These are phyloP conservation scores for Adenanthera pavonina DNA, from an alignment of 306 rosid species.

Conservation along the genomic window DNA sequence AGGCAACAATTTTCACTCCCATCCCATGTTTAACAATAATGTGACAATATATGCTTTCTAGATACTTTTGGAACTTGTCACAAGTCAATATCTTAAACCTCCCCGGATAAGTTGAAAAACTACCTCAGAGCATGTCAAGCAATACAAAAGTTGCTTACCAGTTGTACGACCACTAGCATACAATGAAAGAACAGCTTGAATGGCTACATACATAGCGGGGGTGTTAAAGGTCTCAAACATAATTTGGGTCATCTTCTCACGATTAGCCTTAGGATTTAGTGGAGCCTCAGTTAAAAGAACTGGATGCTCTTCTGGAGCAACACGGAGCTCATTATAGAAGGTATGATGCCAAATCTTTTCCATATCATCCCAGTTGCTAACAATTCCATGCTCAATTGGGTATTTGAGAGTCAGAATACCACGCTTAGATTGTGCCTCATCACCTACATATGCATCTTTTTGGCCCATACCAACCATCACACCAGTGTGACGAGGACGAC, in stretches of 20 bases:
- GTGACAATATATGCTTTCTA: neutral
- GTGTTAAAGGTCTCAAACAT: constrained; percentile 97
- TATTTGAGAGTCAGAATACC: constrained; percentile 67
- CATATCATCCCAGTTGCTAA: constrained; percentile 73
- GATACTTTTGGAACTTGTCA: neutral
- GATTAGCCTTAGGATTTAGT: constrained; percentile 92
- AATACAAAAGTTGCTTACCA: constrained; percentile 54
- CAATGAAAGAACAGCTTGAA: constrained; percentile 95
- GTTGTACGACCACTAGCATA: constrained; percentile 99
- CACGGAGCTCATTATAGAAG: constrained; percentile 95
- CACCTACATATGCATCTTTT: constrained; percentile 33
- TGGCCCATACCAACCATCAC: constrained; percentile 34
- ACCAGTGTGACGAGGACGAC: constrained; percentile 34
- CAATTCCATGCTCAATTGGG: constrained; percentile 78
- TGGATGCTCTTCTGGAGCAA: constrained; percentile 95
- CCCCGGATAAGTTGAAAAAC: constrained; percentile 11
- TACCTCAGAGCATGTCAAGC: constrained; percentile 3
- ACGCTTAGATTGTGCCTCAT: constrained; percentile 74
- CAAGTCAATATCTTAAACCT: neutral
- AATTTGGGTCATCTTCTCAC: constrained; percentile 98
- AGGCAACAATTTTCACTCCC: neutral
- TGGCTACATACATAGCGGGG: constrained; percentile 99
- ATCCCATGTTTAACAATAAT: neutral
- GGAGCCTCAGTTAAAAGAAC: constrained; percentile 97
- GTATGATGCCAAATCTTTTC: constrained; percentile 54